These are phyloP conservation scores for Rhodomyrtus tomentosa DNA, from an alignment of 345 rosid species.

Conservation along the genomic window DNA sequence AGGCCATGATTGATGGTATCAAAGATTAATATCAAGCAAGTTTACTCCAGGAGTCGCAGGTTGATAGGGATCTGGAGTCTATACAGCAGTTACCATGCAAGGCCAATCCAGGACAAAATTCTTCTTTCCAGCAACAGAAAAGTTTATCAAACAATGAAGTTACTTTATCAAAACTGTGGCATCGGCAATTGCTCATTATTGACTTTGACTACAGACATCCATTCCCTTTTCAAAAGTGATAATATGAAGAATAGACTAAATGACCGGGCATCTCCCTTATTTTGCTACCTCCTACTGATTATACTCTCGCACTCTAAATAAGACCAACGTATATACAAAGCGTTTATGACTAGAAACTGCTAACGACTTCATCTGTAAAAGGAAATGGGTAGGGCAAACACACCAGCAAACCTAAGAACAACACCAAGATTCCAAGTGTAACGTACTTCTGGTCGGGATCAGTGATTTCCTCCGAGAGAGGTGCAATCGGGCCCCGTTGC, in stretches of 20 bases:
- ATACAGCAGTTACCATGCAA: not conserved
- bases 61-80: not conserved
- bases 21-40: not conserved
- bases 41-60: not conserved
- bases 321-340: not conserved
- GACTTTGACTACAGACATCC: not conserved
- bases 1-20: not conserved
- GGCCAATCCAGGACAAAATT: not conserved
- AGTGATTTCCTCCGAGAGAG: constrained; percentile 65
- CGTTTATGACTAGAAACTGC: constrained; percentile 20
- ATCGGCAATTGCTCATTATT: not conserved
- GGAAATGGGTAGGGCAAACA: constrained; percentile 86
- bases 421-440: constrained; percentile 54
- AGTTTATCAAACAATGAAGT: not conserved
- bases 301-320: not conserved
- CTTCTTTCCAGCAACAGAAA: not conserved
- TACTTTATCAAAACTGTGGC: not conserved
- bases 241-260: not conserved
- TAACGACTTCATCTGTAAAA: constrained; percentile 34
- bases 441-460: constrained; percentile 54
- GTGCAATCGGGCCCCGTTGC: constrained; percentile 86
- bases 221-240: not conserved
- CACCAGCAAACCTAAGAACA: constrained; percentile 61
- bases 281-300: not conserved
- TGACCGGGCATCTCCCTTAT: not conserved